phyloP scores from a whole-genome alignment of 164 flowering plant species.

The Stephania yunnanensis region DNA sequence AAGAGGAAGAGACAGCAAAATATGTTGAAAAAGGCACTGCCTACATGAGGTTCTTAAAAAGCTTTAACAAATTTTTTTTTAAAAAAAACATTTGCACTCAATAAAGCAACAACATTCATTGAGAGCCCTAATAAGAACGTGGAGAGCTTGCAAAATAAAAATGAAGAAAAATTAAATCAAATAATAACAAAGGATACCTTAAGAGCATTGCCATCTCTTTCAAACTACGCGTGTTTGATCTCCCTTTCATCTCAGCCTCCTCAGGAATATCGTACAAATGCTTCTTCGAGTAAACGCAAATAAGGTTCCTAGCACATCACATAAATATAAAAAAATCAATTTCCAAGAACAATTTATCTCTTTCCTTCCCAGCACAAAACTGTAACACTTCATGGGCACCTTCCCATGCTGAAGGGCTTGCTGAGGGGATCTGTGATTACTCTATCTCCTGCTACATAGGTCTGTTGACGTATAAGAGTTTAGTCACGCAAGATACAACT shows the following conservation, averaged over 20 bases:
- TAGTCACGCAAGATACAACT: constrained; percentile 14
- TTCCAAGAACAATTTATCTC: background rate
- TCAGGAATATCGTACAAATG: constrained; percentile 88
- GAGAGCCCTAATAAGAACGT: too few relatives aligned
- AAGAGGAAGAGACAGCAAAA: too few relatives aligned
- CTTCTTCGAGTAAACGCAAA: constrained; percentile 94
- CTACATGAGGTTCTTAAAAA: too few relatives aligned
- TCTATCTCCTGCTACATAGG: constrained; percentile 92
- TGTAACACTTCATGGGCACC: constrained; percentile 34
- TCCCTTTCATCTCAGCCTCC: constrained; percentile 76
- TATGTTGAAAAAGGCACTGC: too few relatives aligned
- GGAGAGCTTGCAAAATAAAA: too few relatives aligned
- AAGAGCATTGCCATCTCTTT: constrained; percentile 88
- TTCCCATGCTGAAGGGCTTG: constrained; percentile 99
- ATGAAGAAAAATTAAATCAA: too few relatives aligned
- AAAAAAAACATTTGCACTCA: too few relatives aligned
- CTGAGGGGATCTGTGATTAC: constrained; percentile 91
- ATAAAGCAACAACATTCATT: too few relatives aligned
- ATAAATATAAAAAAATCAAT: background rate
- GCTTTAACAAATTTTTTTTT: too few relatives aligned
- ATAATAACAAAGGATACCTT: constrained; percentile 38
- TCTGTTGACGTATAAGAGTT: constrained; percentile 38
- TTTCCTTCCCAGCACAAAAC: background rate
- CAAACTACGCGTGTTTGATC: constrained; percentile 75
- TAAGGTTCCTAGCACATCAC: constrained; percentile 65